Evolutionary conservation across 176 grass and related monocot genomes (phyloP).

Genomic region (Zoysia japonica): DNA sequence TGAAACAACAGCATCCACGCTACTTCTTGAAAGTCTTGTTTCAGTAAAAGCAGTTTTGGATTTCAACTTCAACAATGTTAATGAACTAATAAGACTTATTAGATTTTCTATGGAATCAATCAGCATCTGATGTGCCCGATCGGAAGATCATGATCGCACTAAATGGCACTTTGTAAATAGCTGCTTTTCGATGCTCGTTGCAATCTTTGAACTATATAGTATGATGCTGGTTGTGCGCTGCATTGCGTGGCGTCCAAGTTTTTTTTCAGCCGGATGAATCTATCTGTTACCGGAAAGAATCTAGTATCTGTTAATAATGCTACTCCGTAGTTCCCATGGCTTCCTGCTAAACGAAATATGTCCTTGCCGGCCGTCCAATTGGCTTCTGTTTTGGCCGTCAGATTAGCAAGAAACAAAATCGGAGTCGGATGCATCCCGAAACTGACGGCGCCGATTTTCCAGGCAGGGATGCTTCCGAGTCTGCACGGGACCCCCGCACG

Average conservation of each 20-base stretch:
- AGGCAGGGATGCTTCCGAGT: too few species aligned
- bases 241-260: not conserved
- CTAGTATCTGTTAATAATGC: too few species aligned
- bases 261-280: not conserved
- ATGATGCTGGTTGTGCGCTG: constrained; percentile 5
- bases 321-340: too few species aligned
- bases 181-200: not conserved
- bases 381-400: too few species aligned
- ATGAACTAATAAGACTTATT: constrained; percentile 66
- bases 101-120: constrained; percentile 74
- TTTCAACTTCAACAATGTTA: constrained; percentile 77
- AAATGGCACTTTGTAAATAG: constrained; percentile 4
- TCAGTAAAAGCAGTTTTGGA: constrained; percentile 74
- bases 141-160: not conserved
- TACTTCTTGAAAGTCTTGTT: constrained; percentile 51
- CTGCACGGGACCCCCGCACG: too few species aligned
- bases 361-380: too few species aligned
- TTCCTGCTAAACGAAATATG: too few species aligned
- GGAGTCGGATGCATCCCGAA: too few species aligned
- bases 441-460: too few species aligned
- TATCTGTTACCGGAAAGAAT: too few species aligned
- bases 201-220: not conserved
- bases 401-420: too few species aligned
- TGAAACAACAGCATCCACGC: constrained; percentile 51
- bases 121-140: constrained; percentile 31